Conservation (phyloP, 1,284 basidiomycete species). For the Phlebopus sp. region DNA sequence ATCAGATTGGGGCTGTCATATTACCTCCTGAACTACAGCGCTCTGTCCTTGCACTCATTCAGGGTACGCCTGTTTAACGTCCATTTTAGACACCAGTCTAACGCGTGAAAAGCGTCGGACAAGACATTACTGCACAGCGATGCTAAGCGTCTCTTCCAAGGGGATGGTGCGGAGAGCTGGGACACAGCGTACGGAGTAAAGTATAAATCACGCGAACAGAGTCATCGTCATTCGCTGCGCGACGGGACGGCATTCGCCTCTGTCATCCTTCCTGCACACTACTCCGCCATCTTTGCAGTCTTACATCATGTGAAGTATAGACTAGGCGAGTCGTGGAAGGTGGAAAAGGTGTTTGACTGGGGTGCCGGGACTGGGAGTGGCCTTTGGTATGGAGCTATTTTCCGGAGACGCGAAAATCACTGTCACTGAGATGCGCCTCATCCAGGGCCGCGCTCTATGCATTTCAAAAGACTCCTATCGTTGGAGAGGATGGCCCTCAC, state of each 20-base stretch:
- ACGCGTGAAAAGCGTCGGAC: constrained; percentile 49
- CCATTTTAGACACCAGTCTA: constrained; percentile 2
- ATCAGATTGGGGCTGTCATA: constrained; percentile 64
- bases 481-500: constrained; percentile 32
- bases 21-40: constrained; percentile 67
- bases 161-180: constrained; percentile 43
- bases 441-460: constrained; percentile 61
- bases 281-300: constrained; percentile 67
- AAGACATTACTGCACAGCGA: constrained; percentile 64
- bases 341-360: constrained; percentile 70
- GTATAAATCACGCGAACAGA: constrained; percentile 60
- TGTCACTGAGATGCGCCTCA: constrained; percentile 13
- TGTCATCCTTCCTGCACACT: constrained; percentile 73
- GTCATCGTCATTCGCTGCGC: constrained; percentile 54
- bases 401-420: constrained; percentile 5
- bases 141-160: constrained; percentile 64
- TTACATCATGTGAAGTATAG: constrained; percentile 61
- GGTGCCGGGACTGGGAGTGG: constrained; percentile 72
- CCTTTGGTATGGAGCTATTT: constrained; percentile 53
- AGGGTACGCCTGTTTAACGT: constrained; percentile 41
- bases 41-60: constrained; percentile 56
- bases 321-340: constrained; percentile 55
- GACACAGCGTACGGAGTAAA: constrained; percentile 48
- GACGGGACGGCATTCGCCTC: constrained; percentile 76
- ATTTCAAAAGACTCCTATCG: constrained; percentile 46